phyloP scores from a whole-genome alignment of 306 rosid species.

The Mucuna pruriens region DNA sequence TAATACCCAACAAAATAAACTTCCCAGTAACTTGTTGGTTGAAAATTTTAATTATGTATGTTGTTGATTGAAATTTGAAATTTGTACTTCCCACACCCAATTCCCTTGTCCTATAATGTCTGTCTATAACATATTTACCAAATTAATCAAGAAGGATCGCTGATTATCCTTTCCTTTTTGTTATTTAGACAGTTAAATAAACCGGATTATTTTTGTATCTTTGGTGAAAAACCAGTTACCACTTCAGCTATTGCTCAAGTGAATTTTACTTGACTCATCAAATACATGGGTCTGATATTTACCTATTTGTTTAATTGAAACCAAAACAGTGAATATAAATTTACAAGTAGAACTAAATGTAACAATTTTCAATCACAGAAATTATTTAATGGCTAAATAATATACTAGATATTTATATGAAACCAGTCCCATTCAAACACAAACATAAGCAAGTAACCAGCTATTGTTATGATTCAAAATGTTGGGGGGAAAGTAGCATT shows the following conservation, averaged over 20 bases:
- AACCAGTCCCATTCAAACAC: background rate
- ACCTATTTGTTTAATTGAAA: background rate
- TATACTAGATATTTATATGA: background rate
- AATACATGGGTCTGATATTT: background rate
- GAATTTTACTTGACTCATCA: background rate
- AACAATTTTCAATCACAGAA: background rate
- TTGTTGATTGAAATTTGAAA: background rate
- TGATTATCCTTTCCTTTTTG: background rate
- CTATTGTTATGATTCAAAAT: background rate
- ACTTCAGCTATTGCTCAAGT: background rate
- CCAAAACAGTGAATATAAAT: background rate
- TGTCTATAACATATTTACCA: too few species aligned
- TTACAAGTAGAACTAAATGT: background rate
- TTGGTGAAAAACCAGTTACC: background rate
- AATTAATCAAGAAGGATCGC: too few species aligned
- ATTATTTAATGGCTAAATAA: background rate
- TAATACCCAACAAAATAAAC: background rate
- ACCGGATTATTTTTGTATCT: background rate
- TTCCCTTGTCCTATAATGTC: too few species aligned
- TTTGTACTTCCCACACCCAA: background rate
- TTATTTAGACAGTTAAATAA: background rate
- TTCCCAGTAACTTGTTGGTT: background rate
- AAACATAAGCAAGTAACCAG: background rate
- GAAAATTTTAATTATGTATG: background rate
- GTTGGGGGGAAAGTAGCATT: conserved; percentile 6